phyloP scores from a whole-genome alignment of 306 rosid genomes.

The Cyclanthera cordifolia region DNA sequence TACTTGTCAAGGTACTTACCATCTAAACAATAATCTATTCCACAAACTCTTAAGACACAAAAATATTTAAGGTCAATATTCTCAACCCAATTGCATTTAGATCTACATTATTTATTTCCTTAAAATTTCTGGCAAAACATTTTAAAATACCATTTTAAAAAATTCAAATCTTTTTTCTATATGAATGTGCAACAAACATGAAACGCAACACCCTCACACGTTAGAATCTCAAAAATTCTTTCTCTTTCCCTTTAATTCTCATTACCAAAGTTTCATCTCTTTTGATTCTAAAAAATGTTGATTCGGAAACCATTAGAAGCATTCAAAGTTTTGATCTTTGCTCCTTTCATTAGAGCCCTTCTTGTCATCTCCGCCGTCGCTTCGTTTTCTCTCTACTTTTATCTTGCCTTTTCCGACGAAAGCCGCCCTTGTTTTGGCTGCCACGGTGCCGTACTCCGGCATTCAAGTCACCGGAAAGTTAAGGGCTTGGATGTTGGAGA shows the following conservation, averaged over 20 bases:
- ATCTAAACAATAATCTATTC: neutral
- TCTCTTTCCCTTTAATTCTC: neutral
- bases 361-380: constrained; percentile 19
- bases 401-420: constrained; percentile 20
- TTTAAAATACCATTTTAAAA: neutral
- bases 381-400: constrained; percentile 25
- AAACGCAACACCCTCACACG: neutral
- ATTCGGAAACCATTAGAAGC: neutral
- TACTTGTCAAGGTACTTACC: neutral
- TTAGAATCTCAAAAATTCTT: neutral
- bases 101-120: neutral
- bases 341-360: constrained; percentile 22
- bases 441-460: neutral
- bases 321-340: neutral
- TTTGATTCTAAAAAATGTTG: neutral
- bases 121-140: neutral
- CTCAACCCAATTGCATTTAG: neutral
- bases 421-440: constrained; percentile 6
- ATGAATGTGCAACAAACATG: constrained; percentile 1
- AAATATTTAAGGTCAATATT: neutral
- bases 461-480: neutral
- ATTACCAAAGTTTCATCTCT: neutral
- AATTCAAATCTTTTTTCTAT: neutral
- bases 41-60: neutral
- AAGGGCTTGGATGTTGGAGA: neutral